A percentile compares a stretch with the other conserved stretches of the same genome.
These are phyloP conservation scores for Fraxinus cuspidata DNA, from an alignment of 257 asterid species.

Conservation along the genomic window DNA sequence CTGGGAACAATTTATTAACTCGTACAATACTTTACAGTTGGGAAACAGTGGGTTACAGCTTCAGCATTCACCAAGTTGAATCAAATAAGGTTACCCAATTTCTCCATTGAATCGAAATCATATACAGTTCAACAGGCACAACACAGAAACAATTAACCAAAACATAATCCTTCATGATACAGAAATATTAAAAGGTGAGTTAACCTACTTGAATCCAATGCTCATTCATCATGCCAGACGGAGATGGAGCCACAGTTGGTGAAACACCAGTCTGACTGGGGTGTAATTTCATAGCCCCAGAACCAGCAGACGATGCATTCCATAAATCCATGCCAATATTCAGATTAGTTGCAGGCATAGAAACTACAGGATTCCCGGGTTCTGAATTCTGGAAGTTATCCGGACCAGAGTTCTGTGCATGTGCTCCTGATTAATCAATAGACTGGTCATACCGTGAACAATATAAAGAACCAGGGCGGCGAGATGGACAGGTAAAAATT, in stretches of 20 bases:
- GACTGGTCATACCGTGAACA: slow-evolving; percentile 10
- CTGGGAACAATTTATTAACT: not conserved
- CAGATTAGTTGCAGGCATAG: slow-evolving; percentile 72
- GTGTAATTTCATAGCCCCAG: slow-evolving; percentile 66
- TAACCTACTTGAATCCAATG: slow-evolving; percentile 81
- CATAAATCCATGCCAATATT: slow-evolving; percentile 93
- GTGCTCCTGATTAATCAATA: slow-evolving; percentile 57
- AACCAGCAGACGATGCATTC: slow-evolving; percentile 71
- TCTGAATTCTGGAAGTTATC: slow-evolving; percentile 54
- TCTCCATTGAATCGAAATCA: not conserved
- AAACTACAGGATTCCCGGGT: slow-evolving; percentile 66
- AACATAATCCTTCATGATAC: slow-evolving; percentile 7
- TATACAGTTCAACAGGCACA: not conserved
- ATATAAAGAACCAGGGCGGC: slow-evolving; percentile 4
- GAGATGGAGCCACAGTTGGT: slow-evolving; percentile 47
- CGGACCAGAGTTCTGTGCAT: slow-evolving; percentile 54
- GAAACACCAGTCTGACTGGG: slow-evolving; percentile 58
- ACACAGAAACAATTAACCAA: not conserved
- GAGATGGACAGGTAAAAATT: slow-evolving; percentile 19
- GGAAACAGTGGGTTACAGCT: not conserved
- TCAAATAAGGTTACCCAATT: not conserved
- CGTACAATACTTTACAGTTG: not conserved
- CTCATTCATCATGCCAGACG: slow-evolving; percentile 65
- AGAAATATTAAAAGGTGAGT: slow-evolving; percentile 8
- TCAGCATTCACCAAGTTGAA: slow-evolving; percentile 8